phyloP scores from a whole-genome alignment of 306 rosid genomes.

The Amphicarpaea edgeworthii region DNA sequence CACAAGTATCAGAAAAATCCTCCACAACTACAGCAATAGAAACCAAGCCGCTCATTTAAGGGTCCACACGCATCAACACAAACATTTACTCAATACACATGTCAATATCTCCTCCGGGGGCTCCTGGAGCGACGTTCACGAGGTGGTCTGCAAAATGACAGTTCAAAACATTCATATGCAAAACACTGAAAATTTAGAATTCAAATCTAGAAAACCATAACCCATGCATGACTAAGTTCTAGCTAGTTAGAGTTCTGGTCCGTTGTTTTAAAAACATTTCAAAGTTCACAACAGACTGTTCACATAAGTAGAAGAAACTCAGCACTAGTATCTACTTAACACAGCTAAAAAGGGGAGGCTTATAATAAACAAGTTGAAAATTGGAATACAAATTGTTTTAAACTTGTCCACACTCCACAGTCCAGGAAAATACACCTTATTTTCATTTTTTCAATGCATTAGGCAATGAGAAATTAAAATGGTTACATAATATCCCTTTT shows the following conservation, averaged over 20 bases:
- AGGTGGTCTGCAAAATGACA: conserved; percentile 61
- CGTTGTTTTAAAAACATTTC: neutral
- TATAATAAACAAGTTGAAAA: conserved; percentile 15
- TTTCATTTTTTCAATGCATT: conserved; percentile 21
- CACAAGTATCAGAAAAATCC: conserved; percentile 46
- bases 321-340: neutral
- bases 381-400: conserved; percentile 14
- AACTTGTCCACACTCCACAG: neutral
- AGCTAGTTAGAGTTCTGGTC: neutral
- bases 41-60: conserved; percentile 39
- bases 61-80: conserved; percentile 47
- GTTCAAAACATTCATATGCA: conserved; percentile 31
- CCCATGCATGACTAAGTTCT: neutral
- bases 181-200: neutral
- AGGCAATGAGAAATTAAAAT: neutral
- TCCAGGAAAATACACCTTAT: conserved; percentile 5
- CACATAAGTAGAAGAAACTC: neutral
- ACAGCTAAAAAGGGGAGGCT: conserved; percentile 8
- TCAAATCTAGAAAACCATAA: neutral
- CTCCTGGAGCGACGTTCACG: conserved; percentile 97
- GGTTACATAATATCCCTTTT: neutral
- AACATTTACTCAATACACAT: conserved; percentile 41
- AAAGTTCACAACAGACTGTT: neutral
- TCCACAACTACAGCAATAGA: conserved; percentile 28
- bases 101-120: conserved; percentile 88